These are phyloP conservation scores for Penicillium italicum DNA, from an alignment of 2,329 filamentous ascomycete species.

Conservation along the genomic window DNA sequence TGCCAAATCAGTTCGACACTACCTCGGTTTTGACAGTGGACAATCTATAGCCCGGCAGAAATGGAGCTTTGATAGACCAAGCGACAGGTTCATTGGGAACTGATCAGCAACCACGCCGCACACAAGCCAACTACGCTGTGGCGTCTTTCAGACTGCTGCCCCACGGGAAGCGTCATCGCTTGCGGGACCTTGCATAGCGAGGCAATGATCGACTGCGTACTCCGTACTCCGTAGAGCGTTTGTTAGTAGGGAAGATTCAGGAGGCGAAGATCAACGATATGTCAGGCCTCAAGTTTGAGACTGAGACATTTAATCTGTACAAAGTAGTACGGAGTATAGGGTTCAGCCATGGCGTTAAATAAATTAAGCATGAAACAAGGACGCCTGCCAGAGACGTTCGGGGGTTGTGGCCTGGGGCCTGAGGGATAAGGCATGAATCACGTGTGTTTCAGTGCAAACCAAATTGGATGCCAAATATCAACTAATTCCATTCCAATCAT, in stretches of 20 bases:
- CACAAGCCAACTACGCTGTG: conserved; percentile 19
- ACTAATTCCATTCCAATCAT: background rate
- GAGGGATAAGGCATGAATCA: background rate
- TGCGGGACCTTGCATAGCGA: conserved; percentile 13
- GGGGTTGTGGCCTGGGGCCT: background rate
- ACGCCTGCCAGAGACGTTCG: background rate
- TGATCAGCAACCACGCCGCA: conserved; percentile 25
- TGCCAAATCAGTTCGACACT: conserved; percentile 12
- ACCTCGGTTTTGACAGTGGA: conserved; percentile 3
- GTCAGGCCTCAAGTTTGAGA: background rate
- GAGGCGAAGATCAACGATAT: conserved; percentile 10
- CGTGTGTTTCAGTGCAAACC: background rate
- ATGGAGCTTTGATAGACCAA: conserved; percentile 19
- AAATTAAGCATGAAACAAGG: conserved; percentile 6
- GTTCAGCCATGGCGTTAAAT: background rate
- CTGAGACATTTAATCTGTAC: background rate
- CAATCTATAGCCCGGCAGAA: conserved; percentile 17
- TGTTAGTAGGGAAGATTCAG: conserved; percentile 9
- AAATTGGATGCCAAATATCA: background rate
- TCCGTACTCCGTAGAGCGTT: background rate
- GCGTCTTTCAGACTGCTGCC: conserved; percentile 16
- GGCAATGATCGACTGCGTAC: conserved; percentile 20
- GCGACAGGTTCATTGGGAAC: conserved; percentile 10
- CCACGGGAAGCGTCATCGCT: conserved; percentile 25
- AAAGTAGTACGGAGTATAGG: background rate